Base-by-base conservation (phyloP, 208 protist species). In the Acanthamoeba rhysodes region DNA sequence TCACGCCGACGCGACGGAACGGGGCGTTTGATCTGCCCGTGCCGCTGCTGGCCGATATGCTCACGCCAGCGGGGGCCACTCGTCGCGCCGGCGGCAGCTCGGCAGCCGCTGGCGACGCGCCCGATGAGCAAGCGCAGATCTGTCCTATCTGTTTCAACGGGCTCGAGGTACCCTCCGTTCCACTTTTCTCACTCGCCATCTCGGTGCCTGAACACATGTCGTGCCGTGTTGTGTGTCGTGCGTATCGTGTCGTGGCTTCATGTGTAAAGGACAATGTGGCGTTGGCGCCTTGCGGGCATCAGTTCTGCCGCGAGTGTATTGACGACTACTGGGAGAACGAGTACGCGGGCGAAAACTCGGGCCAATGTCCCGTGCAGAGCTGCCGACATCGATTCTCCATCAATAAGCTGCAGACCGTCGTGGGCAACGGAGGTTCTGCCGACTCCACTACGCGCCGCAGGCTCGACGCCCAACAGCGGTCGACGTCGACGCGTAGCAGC, bases 241-340 rank as follows among this genome's bases (percentile, higher is more conserved):
- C 41, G 41, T 41, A 7, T 48, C 45, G 7, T 14, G 45, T 6
- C 29, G 16, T 55, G 74, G 8, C 41, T 84, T 10, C n/a, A 20
- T 34, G 0, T 34, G 0, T 41, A 37, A 24, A 84, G 90, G 90
- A 57, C 16, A 66, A 94, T 22, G 68, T 82, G n/a, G 48, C 80
- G 50, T 4, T 12, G 41, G 45, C 90, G 20, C 62, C 68, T 10
- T 94, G 90, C 68, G 72, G 72, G 4, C 90, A 94, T 82, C 20
- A 22, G n/a, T 94, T 94, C 70, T 94, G 90, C n/a, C 22, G 64
- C 6, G 87, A 92, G 64, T 92, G 87, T 37, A 92, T 92, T 3
- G 87, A 92, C 27, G 64, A 92, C 57, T 45, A 92, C 41, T 74
- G 55, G 55, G 87, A 92, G 87, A 68, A 22, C 10, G 57, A 92